Evolutionary conservation across 2,329 filamentous ascomycete genomes (phyloP).

Genomic region (Aspergillus sp.): DNA sequence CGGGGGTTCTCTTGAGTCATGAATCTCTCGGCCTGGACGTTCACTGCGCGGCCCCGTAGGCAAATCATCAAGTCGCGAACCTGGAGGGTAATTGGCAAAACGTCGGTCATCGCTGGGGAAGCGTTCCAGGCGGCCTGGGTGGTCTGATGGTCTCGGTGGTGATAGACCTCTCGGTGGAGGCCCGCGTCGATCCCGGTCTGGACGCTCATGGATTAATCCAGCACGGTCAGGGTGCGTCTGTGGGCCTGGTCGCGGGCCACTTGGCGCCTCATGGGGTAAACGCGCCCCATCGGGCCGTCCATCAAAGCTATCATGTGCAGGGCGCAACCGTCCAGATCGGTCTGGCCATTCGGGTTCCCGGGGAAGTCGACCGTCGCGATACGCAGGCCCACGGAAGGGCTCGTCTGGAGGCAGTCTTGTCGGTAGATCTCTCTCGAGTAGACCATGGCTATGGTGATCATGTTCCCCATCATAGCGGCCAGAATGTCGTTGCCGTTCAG

Average conservation of each 20-base stretch:
- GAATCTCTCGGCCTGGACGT: slow-evolving; percentile 25
- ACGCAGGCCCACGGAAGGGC: slow-evolving; percentile 29
- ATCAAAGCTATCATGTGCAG: slow-evolving; percentile 24
- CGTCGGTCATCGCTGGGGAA: slow-evolving; percentile 32
- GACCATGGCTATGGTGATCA: slow-evolving; percentile 33
- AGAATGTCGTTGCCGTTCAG: slow-evolving; percentile 34
- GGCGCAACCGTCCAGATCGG: slow-evolving; percentile 27
- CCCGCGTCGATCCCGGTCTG: slow-evolving; percentile 29
- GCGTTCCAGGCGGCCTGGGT: slow-evolving; percentile 31
- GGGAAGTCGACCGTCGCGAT: slow-evolving; percentile 28
- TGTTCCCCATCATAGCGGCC: slow-evolving; percentile 31
- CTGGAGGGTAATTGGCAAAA: slow-evolving; percentile 17
- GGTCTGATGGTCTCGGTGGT: slow-evolving; percentile 20
- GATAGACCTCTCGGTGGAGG: slow-evolving; percentile 18
- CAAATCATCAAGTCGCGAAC: slow-evolving; percentile 37
- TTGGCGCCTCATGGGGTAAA: slow-evolving; percentile 15
- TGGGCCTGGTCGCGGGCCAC: slow-evolving; percentile 19
- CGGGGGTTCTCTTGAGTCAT: slow-evolving; percentile 33
- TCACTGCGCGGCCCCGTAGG: slow-evolving; percentile 49
- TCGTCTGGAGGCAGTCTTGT: slow-evolving; percentile 31
- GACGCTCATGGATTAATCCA: slow-evolving; percentile 28
- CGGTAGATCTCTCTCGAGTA: slow-evolving; percentile 31
- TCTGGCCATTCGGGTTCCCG: slow-evolving; percentile 35
- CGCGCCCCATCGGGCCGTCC: slow-evolving; percentile 10
- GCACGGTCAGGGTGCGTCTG: slow-evolving; percentile 26